phyloP scores from a whole-genome alignment of 495 filamentous ascomycete species.

The Neurospora tetrasperma region DNA sequence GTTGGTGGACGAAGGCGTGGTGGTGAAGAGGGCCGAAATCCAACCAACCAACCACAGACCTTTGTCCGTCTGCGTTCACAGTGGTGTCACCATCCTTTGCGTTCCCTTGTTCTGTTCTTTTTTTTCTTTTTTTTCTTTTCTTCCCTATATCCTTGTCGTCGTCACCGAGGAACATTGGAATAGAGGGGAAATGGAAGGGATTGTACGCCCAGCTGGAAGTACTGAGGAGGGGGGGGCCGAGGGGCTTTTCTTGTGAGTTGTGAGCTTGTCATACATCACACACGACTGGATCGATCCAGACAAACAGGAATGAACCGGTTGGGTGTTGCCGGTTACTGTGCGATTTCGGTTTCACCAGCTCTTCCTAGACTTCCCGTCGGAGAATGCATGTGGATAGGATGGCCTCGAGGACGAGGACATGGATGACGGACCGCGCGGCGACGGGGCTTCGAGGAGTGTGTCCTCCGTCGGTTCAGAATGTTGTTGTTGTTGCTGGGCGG shows the following conservation, averaged over 20 bases:
- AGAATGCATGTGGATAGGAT: neutral
- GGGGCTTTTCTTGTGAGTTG: neutral
- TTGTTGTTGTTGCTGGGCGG: neutral
- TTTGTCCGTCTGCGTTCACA: neutral
- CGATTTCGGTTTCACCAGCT: neutral
- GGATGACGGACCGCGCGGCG: neutral
- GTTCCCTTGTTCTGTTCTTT: neutral
- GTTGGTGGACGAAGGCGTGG: neutral
- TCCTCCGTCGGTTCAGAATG: neutral
- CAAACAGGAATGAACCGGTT: neutral
- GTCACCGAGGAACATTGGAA: conserved; percentile 1
- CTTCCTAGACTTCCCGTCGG: neutral
- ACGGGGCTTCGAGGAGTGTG: neutral
- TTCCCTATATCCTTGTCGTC: neutral
- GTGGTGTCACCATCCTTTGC: neutral
- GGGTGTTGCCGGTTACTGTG: neutral
- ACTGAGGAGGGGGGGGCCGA: neutral
- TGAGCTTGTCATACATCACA: neutral
- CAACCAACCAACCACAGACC: conserved; percentile 1
- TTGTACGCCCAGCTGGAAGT: neutral
- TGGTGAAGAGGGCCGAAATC: neutral
- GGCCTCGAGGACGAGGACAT: neutral
- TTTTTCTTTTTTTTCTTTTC: too few species aligned
- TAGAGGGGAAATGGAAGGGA: neutral
- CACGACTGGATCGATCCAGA: neutral